Evolutionary conservation across 2,329 filamentous ascomycete species (phyloP), one percentile per base, ranked within the genome.

Genomic region (Didymosphaeria variabile): DNA sequence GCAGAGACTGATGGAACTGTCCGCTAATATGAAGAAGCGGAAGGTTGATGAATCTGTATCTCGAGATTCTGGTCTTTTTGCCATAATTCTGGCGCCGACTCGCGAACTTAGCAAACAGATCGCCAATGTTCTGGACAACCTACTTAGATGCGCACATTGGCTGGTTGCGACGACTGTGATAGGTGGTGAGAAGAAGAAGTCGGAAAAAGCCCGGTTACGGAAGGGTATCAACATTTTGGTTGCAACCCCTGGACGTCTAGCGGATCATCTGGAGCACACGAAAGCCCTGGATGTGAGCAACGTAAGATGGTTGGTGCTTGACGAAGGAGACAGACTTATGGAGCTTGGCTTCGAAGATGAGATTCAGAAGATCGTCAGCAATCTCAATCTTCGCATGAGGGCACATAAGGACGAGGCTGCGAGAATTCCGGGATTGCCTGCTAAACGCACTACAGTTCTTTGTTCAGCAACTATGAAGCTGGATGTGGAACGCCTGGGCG

Each of bases 401-500:
- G 82, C 85, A 40, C 85, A 86, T 58, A 86, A 85, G 58, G 87
- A 87, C 32, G 85, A 86, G 40, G 87, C 88, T 4, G 78, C 81
- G 2, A 83, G 90, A 40, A 87, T 87, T 4, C 85, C 86, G 19
- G 83, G 90, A 4, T 84, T 97, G 8, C 90, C 93, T 0, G 88
- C 88, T 56, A 87, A 93, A 65, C 87, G 94, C 58, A 90, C 92
- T 1, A 98, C 95, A 0, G 86, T 99, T 4, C 86, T 99, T 2
- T 99, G 95, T 78, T 99, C 95, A 4, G 95, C 95, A 3, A 99
- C 95, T 0, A 91, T 99, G 89, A 97, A 97, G 81, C 94, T 97
- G 88, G 95, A 94, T 70, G 95, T 98, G 1, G 94, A 98, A 76
- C 91, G 91, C 69, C 83, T 99, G 6, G 94, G 94, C 45, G 93